phyloP scores from a whole-genome alignment of 2,329 filamentous ascomycete species.

The Cytospora leucostoma region DNA sequence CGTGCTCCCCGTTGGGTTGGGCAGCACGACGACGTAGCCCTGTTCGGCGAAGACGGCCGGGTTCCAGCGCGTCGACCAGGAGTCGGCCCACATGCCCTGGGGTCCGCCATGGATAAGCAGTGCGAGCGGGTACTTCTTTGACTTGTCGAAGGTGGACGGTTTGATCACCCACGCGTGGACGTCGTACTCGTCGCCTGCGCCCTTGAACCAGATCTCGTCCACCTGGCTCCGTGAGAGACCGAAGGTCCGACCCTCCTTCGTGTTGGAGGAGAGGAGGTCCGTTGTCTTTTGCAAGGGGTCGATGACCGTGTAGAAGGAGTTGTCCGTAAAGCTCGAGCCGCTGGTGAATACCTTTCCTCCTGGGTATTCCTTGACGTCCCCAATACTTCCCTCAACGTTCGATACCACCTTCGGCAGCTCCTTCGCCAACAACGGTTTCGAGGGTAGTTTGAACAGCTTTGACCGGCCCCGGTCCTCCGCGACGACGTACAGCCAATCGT shows the following conservation, averaged over 20 bases:
- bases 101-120: slow-evolving; percentile 84
- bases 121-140: slow-evolving; percentile 75
- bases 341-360: slow-evolving; percentile 59
- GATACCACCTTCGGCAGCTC: slow-evolving; percentile 53
- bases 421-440: slow-evolving; percentile 51
- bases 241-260: slow-evolving; percentile 65
- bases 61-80: slow-evolving; percentile 85
- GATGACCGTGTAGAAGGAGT: slow-evolving; percentile 66
- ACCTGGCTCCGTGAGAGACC: slow-evolving; percentile 66
- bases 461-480: slow-evolving; percentile 69
- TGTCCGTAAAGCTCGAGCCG: slow-evolving; percentile 70
- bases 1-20: slow-evolving; percentile 82
- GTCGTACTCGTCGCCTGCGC: slow-evolving; percentile 58
- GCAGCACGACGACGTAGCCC: slow-evolving; percentile 79
- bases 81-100: slow-evolving; percentile 73
- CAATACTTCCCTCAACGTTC: slow-evolving; percentile 53
- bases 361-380: slow-evolving; percentile 47
- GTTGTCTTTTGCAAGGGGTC: slow-evolving; percentile 45
- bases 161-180: slow-evolving; percentile 72
- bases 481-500: slow-evolving; percentile 68
- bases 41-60: slow-evolving; percentile 84
- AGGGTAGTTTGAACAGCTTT: slow-evolving; percentile 63
- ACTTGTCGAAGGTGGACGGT: slow-evolving; percentile 66
- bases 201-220: slow-evolving; percentile 69
- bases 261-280: slow-evolving; percentile 61